These are phyloP conservation scores for Boletus speciosus DNA, from an alignment of 768 basidiomycete genomes.

Conservation along the genomic window DNA sequence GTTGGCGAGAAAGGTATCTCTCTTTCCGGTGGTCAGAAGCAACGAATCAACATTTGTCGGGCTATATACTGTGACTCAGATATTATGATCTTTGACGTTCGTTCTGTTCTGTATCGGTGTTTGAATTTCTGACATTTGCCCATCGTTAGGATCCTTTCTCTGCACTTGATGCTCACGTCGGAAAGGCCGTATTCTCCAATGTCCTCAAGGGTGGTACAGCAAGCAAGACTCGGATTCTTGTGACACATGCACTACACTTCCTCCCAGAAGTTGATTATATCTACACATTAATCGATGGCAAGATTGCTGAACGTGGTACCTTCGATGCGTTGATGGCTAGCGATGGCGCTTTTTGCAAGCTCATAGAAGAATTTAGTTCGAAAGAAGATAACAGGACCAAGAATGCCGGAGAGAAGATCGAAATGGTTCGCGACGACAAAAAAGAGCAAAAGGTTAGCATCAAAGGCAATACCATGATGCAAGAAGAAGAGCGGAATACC, in stretches of 20 bases:
- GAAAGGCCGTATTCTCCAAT: slow-evolving; percentile 82
- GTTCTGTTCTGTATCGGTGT: slow-evolving; percentile 6
- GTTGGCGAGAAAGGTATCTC: slow-evolving; percentile 88
- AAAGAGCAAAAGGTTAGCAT: slow-evolving; percentile 32
- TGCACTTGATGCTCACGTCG: slow-evolving; percentile 92
- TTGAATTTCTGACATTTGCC: neutral
- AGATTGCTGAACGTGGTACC: slow-evolving; percentile 76
- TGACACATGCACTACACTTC: slow-evolving; percentile 91
- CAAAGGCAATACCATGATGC: slow-evolving; percentile 64
- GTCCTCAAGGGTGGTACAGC: slow-evolving; percentile 62
- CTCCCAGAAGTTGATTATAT: slow-evolving; percentile 86
- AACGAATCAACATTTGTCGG: slow-evolving; percentile 82
- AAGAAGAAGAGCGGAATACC: slow-evolving; percentile 76
- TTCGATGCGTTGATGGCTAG: slow-evolving; percentile 66
- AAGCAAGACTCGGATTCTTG: slow-evolving; percentile 80
- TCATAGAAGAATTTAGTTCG: slow-evolving; percentile 76
- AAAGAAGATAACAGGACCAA: slow-evolving; percentile 46
- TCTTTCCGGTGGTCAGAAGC: slow-evolving; percentile 78
- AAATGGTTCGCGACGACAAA: slow-evolving; percentile 33
- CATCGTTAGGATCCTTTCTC: slow-evolving; percentile 66
- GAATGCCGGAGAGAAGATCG: slow-evolving; percentile 34
- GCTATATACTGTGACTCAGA: slow-evolving; percentile 84
- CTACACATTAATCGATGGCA: slow-evolving; percentile 72
- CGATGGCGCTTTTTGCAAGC: slow-evolving; percentile 65
- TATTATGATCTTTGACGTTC: slow-evolving; percentile 77